These are phyloP conservation scores for Sanghuangporus sanghuang DNA, from an alignment of 1,284 basidiomycete species.

Conservation along the genomic window DNA sequence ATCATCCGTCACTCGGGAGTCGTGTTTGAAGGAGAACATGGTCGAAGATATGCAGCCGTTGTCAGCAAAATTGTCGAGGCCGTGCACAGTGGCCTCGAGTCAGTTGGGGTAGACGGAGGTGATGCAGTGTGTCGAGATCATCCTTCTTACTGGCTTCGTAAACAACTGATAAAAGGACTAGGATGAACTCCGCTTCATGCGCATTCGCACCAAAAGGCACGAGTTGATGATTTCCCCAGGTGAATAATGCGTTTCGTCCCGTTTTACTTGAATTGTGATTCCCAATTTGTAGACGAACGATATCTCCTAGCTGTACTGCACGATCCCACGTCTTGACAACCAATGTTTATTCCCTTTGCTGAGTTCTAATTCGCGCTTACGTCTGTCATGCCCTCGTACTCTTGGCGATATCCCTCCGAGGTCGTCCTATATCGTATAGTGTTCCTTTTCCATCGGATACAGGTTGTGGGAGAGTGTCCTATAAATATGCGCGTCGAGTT, in stretches of 20 bases:
- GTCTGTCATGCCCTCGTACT: too few relatives aligned
- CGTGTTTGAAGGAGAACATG: constrained; percentile 85
- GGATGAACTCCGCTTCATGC: constrained; percentile 86
- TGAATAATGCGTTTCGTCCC: constrained; percentile 30
- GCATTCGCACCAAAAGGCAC: constrained; percentile 86
- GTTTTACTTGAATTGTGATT: background rate
- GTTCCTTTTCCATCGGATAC: too few relatives aligned
- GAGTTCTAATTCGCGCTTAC: background rate
- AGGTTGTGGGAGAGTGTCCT: too few relatives aligned
- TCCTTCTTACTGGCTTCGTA: background rate
- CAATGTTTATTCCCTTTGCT: background rate
- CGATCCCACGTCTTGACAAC: constrained; percentile 50
- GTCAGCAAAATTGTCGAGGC: constrained; percentile 77
- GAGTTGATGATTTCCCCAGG: constrained; percentile 94
- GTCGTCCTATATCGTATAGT: too few relatives aligned
- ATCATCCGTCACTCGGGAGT: constrained; percentile 83
- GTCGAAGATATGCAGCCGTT: constrained; percentile 71
- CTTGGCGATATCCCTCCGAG: too few relatives aligned
- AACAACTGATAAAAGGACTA: constrained; percentile 27
- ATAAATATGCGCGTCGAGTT: too few relatives aligned
- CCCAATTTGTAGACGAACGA: constrained; percentile 54
- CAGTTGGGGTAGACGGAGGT: constrained; percentile 52
- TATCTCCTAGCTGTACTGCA: constrained; percentile 84
- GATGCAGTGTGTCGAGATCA: constrained; percentile 41
- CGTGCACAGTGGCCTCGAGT: constrained; percentile 69